Evolutionary conservation across 169 alveolate genomes (phyloP), one percentile per base, ranked within the genome.

Genomic region (Cryptosporidium viatorum): DNA sequence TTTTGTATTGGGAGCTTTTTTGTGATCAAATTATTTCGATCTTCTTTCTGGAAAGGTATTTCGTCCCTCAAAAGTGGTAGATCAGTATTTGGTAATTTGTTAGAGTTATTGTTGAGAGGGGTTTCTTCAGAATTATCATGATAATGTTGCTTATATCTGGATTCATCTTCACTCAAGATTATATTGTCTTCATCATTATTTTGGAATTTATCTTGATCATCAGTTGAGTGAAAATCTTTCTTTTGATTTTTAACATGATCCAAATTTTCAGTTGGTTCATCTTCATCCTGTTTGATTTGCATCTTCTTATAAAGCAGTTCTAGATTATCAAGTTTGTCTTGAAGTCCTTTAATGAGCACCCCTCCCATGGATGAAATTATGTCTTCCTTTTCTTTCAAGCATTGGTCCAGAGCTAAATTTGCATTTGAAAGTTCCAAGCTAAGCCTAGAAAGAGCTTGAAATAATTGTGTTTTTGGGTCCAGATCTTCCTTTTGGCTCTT

Each of bases 1-100:
- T 50, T 18, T 58, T 59, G 51, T n/a, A 18, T 73, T 12, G 67
- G 67, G 39, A 21, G 67, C 8, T 10, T 55, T 55, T 7, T 21
- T 3, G 35, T 10, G 16, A 35, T 5, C 5, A 65, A 29, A 2
- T 65, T 16, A n/a, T 23, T 29, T 7, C 29, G 45, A 18, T 31
- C 33, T 65, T 65, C 29, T 14, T n/a, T n/a, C 21, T 69, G 58
- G 62, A 3, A 26, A 4, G 35, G 33, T 3, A 69, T n/a, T 41
- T 41, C 48, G 1, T 73, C 70, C 3, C 14, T 31, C 29, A 73
- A 69, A 9, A 33, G 70, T 51, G 86, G 86, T 3, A 73, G 41
- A 58, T 55, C 39, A n/a, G 86, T 73, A 73, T 73, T 73, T 73
- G 86, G 86, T 16, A 73, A 21, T 51, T 73, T 73, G 29, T 23